These are phyloP conservation scores for Cupressus sempervirens DNA, from an alignment of 75 land plant species.

Conservation along the genomic window DNA sequence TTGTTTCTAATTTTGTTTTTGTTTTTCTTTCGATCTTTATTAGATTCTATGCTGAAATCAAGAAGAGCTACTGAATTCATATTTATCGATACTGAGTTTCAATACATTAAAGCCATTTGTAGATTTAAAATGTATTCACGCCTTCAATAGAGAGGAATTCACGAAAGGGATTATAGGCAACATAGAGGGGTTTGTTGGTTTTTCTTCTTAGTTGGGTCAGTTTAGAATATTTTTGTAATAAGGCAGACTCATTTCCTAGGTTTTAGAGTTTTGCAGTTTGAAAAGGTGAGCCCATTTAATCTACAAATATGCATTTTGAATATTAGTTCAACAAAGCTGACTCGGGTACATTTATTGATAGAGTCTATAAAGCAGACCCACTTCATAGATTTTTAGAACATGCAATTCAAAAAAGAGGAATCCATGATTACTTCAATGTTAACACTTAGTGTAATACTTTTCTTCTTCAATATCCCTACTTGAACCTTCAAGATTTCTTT, in stretches of 20 bases:
- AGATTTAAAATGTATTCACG: not conserved
- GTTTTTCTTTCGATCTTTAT: not conserved
- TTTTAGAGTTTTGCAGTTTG: too few relatives aligned
- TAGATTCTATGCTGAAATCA: not conserved
- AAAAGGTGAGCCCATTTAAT: not conserved
- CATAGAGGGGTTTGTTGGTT: too few relatives aligned
- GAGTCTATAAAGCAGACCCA: not conserved
- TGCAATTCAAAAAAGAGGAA: not conserved
- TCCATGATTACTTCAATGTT: too few relatives aligned
- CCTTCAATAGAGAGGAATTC: not conserved
- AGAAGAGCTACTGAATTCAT: not conserved
- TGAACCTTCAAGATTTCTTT: not conserved
- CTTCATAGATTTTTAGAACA: not conserved
- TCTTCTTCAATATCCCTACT: too few relatives aligned
- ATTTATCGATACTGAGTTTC: not conserved
- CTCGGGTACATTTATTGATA: not conserved
- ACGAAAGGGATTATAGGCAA: too few relatives aligned
- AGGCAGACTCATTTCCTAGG: too few relatives aligned
- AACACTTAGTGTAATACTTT: too few relatives aligned
- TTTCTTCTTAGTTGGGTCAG: too few relatives aligned
- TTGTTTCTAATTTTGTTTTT: not conserved
- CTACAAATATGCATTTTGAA: not conserved
- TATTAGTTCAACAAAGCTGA: not conserved
- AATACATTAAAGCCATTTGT: not conserved
- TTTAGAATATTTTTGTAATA: too few relatives aligned